A percentile compares a stretch with the other conserved stretches of the same genome.
Conservation (phyloP, 306 rosid genomes). For the Prunus armeniaca region DNA sequence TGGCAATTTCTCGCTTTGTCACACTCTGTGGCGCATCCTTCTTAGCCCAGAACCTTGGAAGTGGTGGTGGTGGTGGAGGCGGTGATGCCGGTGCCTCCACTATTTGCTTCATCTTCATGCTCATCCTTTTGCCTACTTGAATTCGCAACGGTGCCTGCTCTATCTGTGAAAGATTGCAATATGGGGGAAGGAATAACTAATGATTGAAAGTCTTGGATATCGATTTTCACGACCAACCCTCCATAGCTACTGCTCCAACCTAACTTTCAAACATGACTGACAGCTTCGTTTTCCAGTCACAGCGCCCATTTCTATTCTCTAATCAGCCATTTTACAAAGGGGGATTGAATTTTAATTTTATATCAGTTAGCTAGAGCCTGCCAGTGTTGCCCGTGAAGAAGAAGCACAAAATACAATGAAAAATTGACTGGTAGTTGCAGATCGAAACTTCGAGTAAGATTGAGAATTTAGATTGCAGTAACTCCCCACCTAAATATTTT, state of each 20-base stretch:
- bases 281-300: background rate
- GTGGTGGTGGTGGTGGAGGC: constrained; percentile 44
- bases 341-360: background rate
- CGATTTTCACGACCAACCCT: constrained; percentile 9
- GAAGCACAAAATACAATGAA: background rate
- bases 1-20: constrained; percentile 71
- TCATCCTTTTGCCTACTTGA: background rate
- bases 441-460: background rate
- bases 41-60: constrained; percentile 36
- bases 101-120: constrained; percentile 26
- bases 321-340: background rate
- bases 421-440: constrained; percentile 33
- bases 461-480: background rate
- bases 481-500: background rate
- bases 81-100: constrained; percentile 14
- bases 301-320: background rate
- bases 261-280: constrained; percentile 35
- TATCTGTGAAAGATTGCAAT: background rate
- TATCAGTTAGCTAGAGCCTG: background rate
- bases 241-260: constrained; percentile 44
- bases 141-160: constrained; percentile 1
- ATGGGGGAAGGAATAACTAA: background rate
- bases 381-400: background rate
- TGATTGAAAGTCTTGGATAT: background rate
- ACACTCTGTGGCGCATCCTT: constrained; percentile 42